phyloP scores from a whole-genome alignment of 1,284 basidiomycete species.

The Trichosporon sp. region DNA sequence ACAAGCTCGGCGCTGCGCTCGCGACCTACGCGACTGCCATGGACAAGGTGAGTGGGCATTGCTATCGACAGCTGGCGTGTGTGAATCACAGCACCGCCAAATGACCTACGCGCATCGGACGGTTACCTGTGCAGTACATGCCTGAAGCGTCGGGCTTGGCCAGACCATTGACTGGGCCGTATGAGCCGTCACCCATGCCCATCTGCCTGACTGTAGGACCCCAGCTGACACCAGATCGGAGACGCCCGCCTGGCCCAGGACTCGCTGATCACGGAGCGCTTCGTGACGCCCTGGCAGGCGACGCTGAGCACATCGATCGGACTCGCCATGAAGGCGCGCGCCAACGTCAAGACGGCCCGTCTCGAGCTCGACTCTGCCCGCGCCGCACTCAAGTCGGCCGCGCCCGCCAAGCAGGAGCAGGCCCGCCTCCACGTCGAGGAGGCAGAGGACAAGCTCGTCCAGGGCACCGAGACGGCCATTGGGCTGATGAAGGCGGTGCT shows the following conservation, averaged over 20 bases:
- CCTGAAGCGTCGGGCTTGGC: too few relatives aligned
- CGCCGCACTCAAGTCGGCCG: slow-evolving; percentile 62
- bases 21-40: slow-evolving; percentile 73
- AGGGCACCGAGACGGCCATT: slow-evolving; percentile 96
- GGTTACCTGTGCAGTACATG: too few relatives aligned
- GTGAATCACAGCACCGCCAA: too few relatives aligned
- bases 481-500: slow-evolving; percentile 96
- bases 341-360: slow-evolving; percentile 76
- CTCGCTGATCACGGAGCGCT: slow-evolving; percentile 62
- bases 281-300: slow-evolving; percentile 86
- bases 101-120: too few relatives aligned
- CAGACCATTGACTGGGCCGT: too few relatives aligned
- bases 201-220: too few relatives aligned
- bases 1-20: slow-evolving; percentile 70
- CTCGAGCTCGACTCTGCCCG: slow-evolving; percentile 70
- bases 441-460: slow-evolving; percentile 90
- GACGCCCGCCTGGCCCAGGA: slow-evolving; percentile 79
- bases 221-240: slow-evolving; percentile 56
- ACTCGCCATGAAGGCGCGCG: slow-evolving; percentile 82
- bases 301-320: slow-evolving; percentile 73
- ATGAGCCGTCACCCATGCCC: too few relatives aligned
- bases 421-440: slow-evolving; percentile 81
- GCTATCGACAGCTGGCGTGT: background rate
- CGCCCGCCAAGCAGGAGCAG: slow-evolving; percentile 74
- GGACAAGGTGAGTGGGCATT: slow-evolving; percentile 57